phyloP scores from a whole-genome alignment of 2,329 filamentous ascomycete species.

The Fusarium neocosmosporiellum region DNA sequence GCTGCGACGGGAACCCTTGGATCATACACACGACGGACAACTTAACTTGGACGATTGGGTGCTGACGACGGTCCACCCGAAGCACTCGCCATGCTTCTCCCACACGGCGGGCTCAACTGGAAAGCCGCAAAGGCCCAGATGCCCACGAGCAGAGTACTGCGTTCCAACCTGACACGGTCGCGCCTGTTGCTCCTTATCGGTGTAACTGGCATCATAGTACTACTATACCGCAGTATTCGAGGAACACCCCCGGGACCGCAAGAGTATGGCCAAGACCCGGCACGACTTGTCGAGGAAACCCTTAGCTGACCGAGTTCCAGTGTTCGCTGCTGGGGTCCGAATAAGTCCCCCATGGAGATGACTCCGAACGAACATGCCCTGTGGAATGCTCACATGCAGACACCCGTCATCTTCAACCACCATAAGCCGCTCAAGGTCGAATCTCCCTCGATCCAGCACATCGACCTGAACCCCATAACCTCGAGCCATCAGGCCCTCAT shows the following conservation, averaged over 20 bases:
- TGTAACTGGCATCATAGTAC: conserved; percentile 75
- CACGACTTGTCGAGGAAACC: conserved; percentile 38
- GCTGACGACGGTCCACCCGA: conserved; percentile 30
- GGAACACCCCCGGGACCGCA: conserved; percentile 88
- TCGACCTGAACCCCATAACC: conserved; percentile 86
- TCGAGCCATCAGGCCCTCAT: conserved; percentile 82
- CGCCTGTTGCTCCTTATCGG: conserved; percentile 81
- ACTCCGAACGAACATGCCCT: conserved; percentile 87
- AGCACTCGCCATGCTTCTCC: conserved; percentile 79
- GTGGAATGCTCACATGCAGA: conserved; percentile 90
- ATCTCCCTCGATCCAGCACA: conserved; percentile 78
- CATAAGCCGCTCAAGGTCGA: conserved; percentile 90
- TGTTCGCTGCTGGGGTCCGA: conserved; percentile 97
- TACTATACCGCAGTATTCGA: conserved; percentile 90
- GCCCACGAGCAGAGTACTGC: conserved; percentile 79
- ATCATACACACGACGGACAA: conserved; percentile 24
- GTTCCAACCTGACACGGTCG: conserved; percentile 78
- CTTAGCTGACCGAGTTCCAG: conserved; percentile 58
- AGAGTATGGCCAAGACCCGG: conserved; percentile 68
- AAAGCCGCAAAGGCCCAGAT: conserved; percentile 86
- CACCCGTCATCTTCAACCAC: conserved; percentile 96
- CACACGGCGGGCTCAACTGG: conserved; percentile 90
- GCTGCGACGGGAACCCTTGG: conserved; percentile 7
- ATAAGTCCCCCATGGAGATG: conserved; percentile 97
- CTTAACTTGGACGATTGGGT: conserved; percentile 17